phyloP scores from a whole-genome alignment of 2,329 filamentous ascomycete genomes.

The Arthrobotrys megalospora region DNA sequence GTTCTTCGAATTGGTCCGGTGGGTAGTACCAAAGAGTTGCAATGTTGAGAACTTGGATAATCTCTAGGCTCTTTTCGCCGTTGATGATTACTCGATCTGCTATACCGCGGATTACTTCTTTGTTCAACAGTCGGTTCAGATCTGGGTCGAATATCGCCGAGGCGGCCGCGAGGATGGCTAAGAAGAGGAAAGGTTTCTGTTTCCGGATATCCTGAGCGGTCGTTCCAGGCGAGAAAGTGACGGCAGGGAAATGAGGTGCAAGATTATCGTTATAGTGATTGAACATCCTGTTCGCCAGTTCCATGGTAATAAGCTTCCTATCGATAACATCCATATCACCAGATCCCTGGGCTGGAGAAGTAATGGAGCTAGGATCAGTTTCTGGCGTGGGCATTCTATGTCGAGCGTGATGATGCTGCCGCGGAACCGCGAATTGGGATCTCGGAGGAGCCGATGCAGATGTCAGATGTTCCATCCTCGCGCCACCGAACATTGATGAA shows the following conservation, averaged over 20 bases:
- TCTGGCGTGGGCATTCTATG: conserved; percentile 59
- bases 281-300: conserved; percentile 71
- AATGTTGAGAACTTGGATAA: conserved; percentile 64
- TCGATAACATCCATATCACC: conserved; percentile 69
- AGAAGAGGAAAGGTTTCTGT: conserved; percentile 64
- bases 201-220: conserved; percentile 62
- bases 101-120: conserved; percentile 62
- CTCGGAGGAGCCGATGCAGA: conserved; percentile 59
- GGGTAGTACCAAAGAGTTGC: conserved; percentile 64
- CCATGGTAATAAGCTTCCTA: conserved; percentile 70
- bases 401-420: conserved; percentile 63
- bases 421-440: conserved; percentile 55
- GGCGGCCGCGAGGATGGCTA: conserved; percentile 63
- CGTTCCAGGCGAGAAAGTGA: conserved; percentile 63
- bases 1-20: conserved; percentile 64
- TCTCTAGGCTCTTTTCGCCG: conserved; percentile 64
- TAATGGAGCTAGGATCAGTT: conserved; percentile 59
- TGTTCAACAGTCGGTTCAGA: conserved; percentile 62
- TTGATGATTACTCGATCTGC: conserved; percentile 64
- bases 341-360: conserved; percentile 59
- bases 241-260: conserved; percentile 63
- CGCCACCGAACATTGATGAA: conserved; percentile 44
- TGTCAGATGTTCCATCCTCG: conserved; percentile 51
- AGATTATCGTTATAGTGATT: conserved; percentile 64
- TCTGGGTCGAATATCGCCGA: conserved; percentile 62